Base-by-base conservation (phyloP, 495 filamentous ascomycete genomes). In the Xylaria venustula region DNA sequence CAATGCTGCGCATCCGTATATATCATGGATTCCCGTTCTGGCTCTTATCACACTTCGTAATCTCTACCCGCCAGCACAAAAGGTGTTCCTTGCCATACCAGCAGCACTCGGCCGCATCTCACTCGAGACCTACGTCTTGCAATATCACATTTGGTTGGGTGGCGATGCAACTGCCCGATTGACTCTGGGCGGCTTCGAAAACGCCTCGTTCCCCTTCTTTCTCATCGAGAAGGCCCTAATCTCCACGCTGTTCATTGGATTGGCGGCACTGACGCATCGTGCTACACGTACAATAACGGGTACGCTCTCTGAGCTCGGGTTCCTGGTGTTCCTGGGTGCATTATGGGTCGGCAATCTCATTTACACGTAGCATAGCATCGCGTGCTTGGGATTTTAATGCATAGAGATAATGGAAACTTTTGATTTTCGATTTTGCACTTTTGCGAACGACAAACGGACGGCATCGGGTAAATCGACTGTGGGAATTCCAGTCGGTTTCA, bases 61-160 rank as follows among this genome's bases (percentile, higher is more conserved):
- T 64, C 68, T 73, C 1, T 75, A 73, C 48, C 61, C 63, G 2
- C 40, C 62, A 17, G 57, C 81, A 12, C 71, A 81, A 28, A 77
- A 73, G 20, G 64, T 68, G 45, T 70, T 83, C 61, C 81, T 79
- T 6, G 44, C 44, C 0, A 54, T 72, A 20, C 85, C 85, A 50
- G 74, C 82, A 5, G 83, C 79, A 75, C 64, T 88, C 0, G 86
- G 86, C 9, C 73, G 74, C 7, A 75, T 73, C 37, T 83, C 83
- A 6, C 72, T 87, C 5, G 86, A 87, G 62, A 82, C 81, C 1
- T 88, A 85, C 60, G 75, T 83, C 15, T 65, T 88, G 25, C 84
- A 87, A 51, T 80, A 79, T 66, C 86, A 88, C 63, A 79, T 87
- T 58, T 87, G 84, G 85, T 74, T 87, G 28, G 84, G 83, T 7